Evolutionary conservation across 1,284 basidiomycete species (phyloP).

Genomic region (Leccinum subfulvum): DNA sequence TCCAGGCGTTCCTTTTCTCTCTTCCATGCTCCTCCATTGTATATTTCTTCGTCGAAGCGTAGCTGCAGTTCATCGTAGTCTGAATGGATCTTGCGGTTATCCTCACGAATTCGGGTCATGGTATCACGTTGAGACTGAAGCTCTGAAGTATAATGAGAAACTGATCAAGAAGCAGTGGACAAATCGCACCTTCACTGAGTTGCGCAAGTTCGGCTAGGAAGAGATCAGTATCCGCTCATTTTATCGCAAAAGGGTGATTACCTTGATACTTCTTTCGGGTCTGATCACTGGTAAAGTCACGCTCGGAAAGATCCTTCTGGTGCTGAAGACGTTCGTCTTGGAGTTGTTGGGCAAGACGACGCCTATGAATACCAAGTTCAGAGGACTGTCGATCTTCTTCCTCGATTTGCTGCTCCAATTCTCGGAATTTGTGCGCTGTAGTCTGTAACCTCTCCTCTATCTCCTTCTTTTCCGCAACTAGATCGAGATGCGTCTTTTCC

Average conservation of each 20-base stretch:
- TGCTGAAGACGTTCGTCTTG: conserved; percentile 77
- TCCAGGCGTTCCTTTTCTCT: conserved; percentile 85
- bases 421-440: conserved; percentile 56
- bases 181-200: conserved; percentile 65
- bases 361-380: conserved; percentile 61
- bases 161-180: not conserved
- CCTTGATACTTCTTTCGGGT: conserved; percentile 84
- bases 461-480: conserved; percentile 52
- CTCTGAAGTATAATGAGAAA: conserved; percentile 41
- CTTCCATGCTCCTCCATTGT: conserved; percentile 78
- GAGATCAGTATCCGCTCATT: conserved; percentile 8
- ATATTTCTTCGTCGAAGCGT: conserved; percentile 75
- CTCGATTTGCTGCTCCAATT: conserved; percentile 65
- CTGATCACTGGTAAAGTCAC: conserved; percentile 75
- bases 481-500: conserved; percentile 59
- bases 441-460: conserved; percentile 50
- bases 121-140: conserved; percentile 74
- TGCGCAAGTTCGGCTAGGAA: conserved; percentile 67
- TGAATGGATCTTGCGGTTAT: conserved; percentile 73
- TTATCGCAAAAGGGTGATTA: conserved; percentile 27
- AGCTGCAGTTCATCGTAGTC: conserved; percentile 77
- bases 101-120: conserved; percentile 74
- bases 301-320: conserved; percentile 71
- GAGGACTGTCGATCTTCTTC: conserved; percentile 69
- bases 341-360: conserved; percentile 68